phyloP scores from a whole-genome alignment of 495 filamentous ascomycete species.

The Penicillium malachiteum region DNA sequence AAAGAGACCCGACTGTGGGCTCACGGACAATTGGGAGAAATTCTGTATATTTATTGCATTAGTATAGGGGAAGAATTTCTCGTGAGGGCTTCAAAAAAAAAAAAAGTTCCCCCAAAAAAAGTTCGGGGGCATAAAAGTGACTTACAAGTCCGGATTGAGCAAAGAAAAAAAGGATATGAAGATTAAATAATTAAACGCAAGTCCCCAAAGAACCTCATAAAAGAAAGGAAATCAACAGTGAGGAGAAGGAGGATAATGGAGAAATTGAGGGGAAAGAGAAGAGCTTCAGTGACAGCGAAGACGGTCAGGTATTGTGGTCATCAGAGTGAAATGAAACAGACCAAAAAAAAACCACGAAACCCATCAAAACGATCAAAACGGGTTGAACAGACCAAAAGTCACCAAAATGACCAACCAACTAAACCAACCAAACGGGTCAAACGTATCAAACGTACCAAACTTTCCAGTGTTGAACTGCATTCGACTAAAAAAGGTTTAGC shows the following conservation, averaged over 20 bases:
- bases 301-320: no score
- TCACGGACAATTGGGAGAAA: conserved; percentile 11
- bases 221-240: conserved; percentile 26
- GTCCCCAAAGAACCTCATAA: conserved; percentile 10
- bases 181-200: conserved; percentile 4
- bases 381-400: no score
- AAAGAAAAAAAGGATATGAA: background rate
- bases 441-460: conserved; percentile 5
- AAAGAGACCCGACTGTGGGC: conserved; percentile 8
- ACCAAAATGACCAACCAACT: no score
- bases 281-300: background rate
- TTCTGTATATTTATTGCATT: background rate
- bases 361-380: no score
- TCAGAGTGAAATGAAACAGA: no score
- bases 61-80: background rate
- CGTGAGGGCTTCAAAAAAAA: background rate
- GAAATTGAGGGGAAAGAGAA: conserved; percentile 21
- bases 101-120: background rate
- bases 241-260: conserved; percentile 20
- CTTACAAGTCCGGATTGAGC: background rate
- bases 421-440: background rate
- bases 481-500: conserved; percentile 22
- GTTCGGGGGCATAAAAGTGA: background rate
- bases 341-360: no score
- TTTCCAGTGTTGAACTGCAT: conserved; percentile 29